A percentile compares a stretch with the other conserved stretches of the same genome.
phyloP scores from a whole-genome alignment of 352 stramenopile species.

The Globisporangium recalcitrans region DNA sequence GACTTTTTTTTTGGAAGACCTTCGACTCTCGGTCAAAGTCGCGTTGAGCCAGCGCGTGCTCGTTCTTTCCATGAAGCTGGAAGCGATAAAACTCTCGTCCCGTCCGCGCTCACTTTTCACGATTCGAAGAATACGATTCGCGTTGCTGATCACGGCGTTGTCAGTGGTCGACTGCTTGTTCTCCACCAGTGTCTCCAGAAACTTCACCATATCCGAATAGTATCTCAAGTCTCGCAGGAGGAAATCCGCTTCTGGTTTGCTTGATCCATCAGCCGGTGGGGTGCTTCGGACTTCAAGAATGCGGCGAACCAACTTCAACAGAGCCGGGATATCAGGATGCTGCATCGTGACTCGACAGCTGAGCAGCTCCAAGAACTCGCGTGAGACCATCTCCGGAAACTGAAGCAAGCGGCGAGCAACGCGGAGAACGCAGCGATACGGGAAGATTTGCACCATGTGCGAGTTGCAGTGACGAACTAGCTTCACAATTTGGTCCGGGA shows the following conservation, averaged over 20 bases:
- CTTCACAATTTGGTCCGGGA: constrained; percentile 70
- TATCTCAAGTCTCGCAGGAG: constrained; percentile 66
- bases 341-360: constrained; percentile 68
- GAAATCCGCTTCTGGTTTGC: constrained; percentile 34
- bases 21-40: constrained; percentile 39
- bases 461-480: constrained; percentile 74
- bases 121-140: constrained; percentile 71
- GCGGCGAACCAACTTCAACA: constrained; percentile 71
- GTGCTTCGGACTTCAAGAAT: constrained; percentile 56
- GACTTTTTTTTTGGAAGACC: constrained; percentile 16
- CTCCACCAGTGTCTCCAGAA: constrained; percentile 46
- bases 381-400: constrained; percentile 59
- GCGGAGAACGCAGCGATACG: constrained; percentile 59
- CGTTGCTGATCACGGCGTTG: constrained; percentile 52
- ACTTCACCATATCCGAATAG: constrained; percentile 51
- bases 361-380: constrained; percentile 67
- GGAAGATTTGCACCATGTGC: constrained; percentile 60
- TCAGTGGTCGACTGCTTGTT: constrained; percentile 40
- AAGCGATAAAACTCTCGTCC: constrained; percentile 40
- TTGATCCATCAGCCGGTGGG: constrained; percentile 22
- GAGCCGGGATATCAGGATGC: constrained; percentile 58
- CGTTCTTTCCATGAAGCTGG: constrained; percentile 58
- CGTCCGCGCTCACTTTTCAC: constrained; percentile 54
- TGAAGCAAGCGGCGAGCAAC: constrained; percentile 60
- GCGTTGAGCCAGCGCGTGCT: constrained; percentile 65